These are phyloP conservation scores for Nemophila menziesii DNA, from an alignment of 257 asterid genomes.

Conservation along the genomic window DNA sequence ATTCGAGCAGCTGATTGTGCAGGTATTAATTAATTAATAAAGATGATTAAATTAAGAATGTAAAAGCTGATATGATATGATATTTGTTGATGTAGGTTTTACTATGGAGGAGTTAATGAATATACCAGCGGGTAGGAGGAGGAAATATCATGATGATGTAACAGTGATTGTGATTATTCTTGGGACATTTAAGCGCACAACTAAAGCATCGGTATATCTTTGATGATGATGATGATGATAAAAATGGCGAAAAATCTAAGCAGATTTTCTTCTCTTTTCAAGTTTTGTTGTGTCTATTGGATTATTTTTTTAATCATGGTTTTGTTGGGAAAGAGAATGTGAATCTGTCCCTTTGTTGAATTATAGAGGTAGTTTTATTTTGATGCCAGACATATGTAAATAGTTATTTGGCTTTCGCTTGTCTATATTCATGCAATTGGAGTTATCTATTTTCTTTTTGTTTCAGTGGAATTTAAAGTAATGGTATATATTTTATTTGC, in stretches of 20 bases:
- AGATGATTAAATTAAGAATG: not conserved
- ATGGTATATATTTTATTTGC: too few species aligned
- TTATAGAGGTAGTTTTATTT: not conserved
- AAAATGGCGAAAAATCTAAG: slow-evolving; percentile 1
- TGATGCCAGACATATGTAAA: not conserved
- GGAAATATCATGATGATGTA: slow-evolving; percentile 90
- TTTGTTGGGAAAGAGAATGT: not conserved
- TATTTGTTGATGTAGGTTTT: slow-evolving; percentile 37
- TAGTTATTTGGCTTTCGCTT: not conserved
- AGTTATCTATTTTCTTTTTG: not conserved
- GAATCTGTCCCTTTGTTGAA: not conserved
- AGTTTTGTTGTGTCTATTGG: not conserved
- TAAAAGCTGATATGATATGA: not conserved
- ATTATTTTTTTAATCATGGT: not conserved
- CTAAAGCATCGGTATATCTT: slow-evolving; percentile 68
- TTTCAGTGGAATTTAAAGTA: not conserved
- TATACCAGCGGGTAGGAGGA: slow-evolving; percentile 83
- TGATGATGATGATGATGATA: slow-evolving; percentile 18
- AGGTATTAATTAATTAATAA: slow-evolving; percentile 30
- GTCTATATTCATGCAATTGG: not conserved
- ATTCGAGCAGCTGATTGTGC: slow-evolving; percentile 91
- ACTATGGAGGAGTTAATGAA: slow-evolving; percentile 84
- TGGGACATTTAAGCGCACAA: slow-evolving; percentile 72
- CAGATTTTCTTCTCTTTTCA: not conserved
- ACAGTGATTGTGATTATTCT: slow-evolving; percentile 72